These are phyloP conservation scores for Pelargonium citronellum DNA, from an alignment of 441 rosid species.

Conservation along the genomic window DNA sequence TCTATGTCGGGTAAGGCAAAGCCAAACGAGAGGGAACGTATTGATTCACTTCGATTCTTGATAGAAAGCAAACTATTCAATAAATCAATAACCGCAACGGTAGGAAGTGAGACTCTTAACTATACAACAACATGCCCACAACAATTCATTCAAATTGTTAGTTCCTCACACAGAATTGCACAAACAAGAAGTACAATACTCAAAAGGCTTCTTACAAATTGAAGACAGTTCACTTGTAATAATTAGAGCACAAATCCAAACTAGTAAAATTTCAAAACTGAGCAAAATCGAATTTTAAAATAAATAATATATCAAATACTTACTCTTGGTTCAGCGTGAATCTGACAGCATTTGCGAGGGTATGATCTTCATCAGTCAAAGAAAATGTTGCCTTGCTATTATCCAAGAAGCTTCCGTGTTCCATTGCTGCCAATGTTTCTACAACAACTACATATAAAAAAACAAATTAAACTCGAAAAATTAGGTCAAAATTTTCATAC, in stretches of 20 bases:
- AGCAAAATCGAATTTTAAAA: not conserved
- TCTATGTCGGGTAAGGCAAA: not conserved
- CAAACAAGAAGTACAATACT: not conserved
- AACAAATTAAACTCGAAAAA: no score
- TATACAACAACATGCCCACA: no score
- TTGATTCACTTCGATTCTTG: no score
- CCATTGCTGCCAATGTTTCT: conserved; percentile 34
- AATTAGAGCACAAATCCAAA: not conserved
- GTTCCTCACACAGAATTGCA: not conserved
- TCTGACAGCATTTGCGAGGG: conserved; percentile 75
- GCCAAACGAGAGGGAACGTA: not conserved
- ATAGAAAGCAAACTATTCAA: no score
- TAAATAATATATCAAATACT: conserved; percentile 20
- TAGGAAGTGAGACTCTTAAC: no score
- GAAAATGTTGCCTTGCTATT: conserved; percentile 60
- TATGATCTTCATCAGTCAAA: conserved; percentile 72
- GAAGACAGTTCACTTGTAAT: not conserved
- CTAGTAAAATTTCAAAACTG: not conserved
- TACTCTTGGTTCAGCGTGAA: conserved; percentile 92
- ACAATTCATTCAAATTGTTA: not conserved
- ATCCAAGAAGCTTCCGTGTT: conserved; percentile 51
- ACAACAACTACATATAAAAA: no score
- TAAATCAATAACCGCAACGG: no score
- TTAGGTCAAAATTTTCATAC: no score
- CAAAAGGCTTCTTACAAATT: not conserved